Conservation (phyloP, 208 protist genomes). For the Jaenimonas drosophilae region DNA sequence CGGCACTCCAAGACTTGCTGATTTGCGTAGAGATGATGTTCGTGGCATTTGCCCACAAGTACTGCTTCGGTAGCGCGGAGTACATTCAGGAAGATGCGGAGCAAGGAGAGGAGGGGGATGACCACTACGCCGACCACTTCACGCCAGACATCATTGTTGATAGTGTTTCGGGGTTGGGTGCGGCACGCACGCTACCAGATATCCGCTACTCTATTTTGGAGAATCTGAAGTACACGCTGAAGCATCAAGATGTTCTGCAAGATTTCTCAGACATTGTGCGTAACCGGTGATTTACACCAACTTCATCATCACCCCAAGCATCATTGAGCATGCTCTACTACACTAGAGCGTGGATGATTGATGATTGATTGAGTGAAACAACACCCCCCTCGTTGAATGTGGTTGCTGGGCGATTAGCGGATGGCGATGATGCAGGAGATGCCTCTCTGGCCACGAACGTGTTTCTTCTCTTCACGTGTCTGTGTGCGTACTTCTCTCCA, state of each 20-base stretch:
- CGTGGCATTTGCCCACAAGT: conserved; percentile 82
- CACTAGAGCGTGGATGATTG: no score
- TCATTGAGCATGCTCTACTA: no score
- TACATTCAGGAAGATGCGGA: conserved; percentile 19
- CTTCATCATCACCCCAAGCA: no score
- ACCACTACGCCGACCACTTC: conserved; percentile 1
- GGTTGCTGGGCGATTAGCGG: no score
- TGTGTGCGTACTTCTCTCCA: no score
- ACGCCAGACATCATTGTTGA: conserved; percentile 18
- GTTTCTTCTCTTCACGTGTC: no score
- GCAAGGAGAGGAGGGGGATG: conserved; percentile 9
- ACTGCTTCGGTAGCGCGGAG: conserved; percentile 85
- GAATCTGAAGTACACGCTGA: conserved; percentile 80
- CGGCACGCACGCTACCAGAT: conserved; percentile 28
- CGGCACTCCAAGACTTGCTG: conserved; percentile 75
- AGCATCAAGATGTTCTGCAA: conserved; percentile 68
- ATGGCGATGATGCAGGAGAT: no score
- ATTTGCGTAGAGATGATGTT: conserved; percentile 92
- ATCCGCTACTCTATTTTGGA: conserved; percentile 67
- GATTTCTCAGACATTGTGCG: conserved; percentile 70
- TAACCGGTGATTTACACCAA: conserved; percentile 53
- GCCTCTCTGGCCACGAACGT: no score
- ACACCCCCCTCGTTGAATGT: no score
- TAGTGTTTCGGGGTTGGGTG: background rate
- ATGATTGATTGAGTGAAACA: no score